phyloP scores from a whole-genome alignment of 352 stramenopile genomes.

The Pythium chondricola region DNA sequence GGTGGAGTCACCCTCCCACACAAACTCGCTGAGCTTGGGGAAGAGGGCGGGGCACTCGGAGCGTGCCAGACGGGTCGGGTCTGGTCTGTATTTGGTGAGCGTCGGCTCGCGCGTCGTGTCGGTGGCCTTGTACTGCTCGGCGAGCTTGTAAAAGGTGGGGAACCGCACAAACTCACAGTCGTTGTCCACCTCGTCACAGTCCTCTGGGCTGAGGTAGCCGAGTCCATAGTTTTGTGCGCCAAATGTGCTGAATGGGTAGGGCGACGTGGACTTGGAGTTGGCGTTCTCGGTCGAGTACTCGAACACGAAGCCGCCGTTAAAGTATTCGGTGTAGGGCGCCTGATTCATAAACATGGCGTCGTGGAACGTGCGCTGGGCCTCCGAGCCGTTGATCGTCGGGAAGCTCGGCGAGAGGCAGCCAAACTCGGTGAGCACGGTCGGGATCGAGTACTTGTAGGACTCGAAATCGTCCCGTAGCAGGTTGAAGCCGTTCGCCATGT shows the following conservation, averaged over 20 bases:
- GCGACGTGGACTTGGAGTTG: conserved; percentile 46
- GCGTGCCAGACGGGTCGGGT: conserved; percentile 4
- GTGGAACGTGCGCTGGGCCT: conserved; percentile 72
- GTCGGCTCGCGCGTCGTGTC: conserved; percentile 27
- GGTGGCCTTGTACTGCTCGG: conserved; percentile 25
- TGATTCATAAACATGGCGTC: conserved; percentile 58
- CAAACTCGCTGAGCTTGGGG: conserved; percentile 20
- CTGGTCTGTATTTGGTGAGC: conserved; percentile 18
- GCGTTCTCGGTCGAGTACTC: conserved; percentile 78
- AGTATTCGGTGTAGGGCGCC: conserved; percentile 41
- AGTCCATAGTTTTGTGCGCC: conserved; percentile 72
- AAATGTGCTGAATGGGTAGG: conserved; percentile 63
- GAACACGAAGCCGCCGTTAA: conserved; percentile 64
- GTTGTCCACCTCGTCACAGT: conserved; percentile 46
- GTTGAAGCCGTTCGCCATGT: conserved; percentile 48
- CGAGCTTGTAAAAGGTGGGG: conserved; percentile 61
- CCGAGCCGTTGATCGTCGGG: conserved; percentile 49
- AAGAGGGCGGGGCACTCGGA: conserved; percentile 18
- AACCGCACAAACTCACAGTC: conserved; percentile 50
- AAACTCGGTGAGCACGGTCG: conserved; percentile 55
- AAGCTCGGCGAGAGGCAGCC: conserved; percentile 41
- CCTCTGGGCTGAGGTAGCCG: conserved; percentile 58
- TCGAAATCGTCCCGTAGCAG: conserved; percentile 52
- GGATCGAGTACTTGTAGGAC: conserved; percentile 50
- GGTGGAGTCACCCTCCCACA: conserved; percentile 19